Percentiles rank a stretch among this genome's conserved stretches.
phyloP scores from a whole-genome alignment of 164 flowering plant species.

The Liriodendron chinense region DNA sequence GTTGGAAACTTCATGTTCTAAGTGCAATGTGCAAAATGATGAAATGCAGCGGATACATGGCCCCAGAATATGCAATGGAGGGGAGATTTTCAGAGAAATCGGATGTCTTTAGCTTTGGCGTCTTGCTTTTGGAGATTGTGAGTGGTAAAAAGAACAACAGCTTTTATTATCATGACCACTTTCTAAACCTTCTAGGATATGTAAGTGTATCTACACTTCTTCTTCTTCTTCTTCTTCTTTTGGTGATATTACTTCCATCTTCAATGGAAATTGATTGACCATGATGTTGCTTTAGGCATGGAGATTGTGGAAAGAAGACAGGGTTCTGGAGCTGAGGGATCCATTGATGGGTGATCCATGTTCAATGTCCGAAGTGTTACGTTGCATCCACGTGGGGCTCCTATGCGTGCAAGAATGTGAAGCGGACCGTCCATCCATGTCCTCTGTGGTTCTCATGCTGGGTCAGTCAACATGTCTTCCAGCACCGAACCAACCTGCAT shows the following conservation, averaged over 20 bases:
- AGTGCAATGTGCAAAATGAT: not conserved
- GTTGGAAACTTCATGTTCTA: not conserved
- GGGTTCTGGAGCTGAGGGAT: slow-evolving; percentile 6
- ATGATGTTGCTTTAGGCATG: slow-evolving; percentile 2
- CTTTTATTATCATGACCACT: slow-evolving; percentile 3
- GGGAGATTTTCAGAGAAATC: slow-evolving; percentile 43
- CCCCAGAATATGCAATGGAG: slow-evolving; percentile 37
- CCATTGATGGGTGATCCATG: not conserved
- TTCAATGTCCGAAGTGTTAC: not conserved
- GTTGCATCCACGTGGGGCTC: slow-evolving; percentile 15
- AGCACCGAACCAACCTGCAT: slow-evolving; percentile 7
- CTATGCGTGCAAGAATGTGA: slow-evolving; percentile 14
- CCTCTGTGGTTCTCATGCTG: slow-evolving; percentile 5
- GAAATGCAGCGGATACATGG: slow-evolving; percentile 37
- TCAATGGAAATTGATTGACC: not conserved
- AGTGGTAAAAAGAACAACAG: slow-evolving; percentile 34
- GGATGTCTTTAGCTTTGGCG: slow-evolving; percentile 49
- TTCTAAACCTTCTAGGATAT: not conserved
- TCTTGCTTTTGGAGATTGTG: slow-evolving; percentile 30
- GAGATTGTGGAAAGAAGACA: slow-evolving; percentile 11
- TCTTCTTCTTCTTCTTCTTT: not conserved
- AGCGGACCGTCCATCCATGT: slow-evolving; percentile 8
- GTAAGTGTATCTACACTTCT: not conserved
- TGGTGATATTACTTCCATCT: too few species aligned
- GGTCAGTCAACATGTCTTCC: slow-evolving; percentile 16